Percentiles rank a stretch among this genome's conserved stretches.
phyloP scores from a whole-genome alignment of 2,329 filamentous ascomycete genomes.

The Xylariomycetidae sp. region DNA sequence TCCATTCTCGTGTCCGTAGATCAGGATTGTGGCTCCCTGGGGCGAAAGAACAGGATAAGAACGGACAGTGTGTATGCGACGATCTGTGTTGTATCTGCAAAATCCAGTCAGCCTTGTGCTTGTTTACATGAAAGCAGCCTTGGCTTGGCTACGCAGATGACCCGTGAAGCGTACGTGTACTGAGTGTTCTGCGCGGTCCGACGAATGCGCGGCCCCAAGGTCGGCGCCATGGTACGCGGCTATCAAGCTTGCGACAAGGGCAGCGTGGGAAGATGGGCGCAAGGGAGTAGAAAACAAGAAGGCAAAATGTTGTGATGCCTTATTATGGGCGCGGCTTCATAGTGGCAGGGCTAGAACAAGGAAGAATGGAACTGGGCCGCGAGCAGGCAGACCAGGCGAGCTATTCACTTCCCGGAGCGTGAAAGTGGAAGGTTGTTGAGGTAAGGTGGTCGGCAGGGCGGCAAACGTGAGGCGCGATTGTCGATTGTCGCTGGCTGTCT shows the following conservation, averaged over 20 bases:
- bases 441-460: too few species aligned
- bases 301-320: background rate
- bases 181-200: slow-evolving; percentile 32
- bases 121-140: too few species aligned
- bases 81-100: slow-evolving; percentile 50
- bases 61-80: slow-evolving; percentile 53
- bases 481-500: too few species aligned
- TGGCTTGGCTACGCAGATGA: background rate
- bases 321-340: slow-evolving; percentile 3
- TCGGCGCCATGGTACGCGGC: slow-evolving; percentile 19
- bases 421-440: too few species aligned
- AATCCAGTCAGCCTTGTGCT: slow-evolving; percentile 10
- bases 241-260: slow-evolving; percentile 3
- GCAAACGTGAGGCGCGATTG: too few species aligned
- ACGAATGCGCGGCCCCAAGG: slow-evolving; percentile 25
- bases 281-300: background rate
- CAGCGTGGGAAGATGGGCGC: too few species aligned
- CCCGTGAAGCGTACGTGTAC: slow-evolving; percentile 25
- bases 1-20: slow-evolving; percentile 60
- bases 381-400: too few species aligned
- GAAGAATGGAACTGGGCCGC: too few species aligned
- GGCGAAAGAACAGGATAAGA: slow-evolving; percentile 56
- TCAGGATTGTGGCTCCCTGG: slow-evolving; percentile 56
- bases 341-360: too few species aligned
- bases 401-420: too few species aligned